A percentile compares a stretch with the other conserved stretches of the same genome.
These are phyloP conservation scores for Fusarium sp. DNA, from an alignment of 2,329 filamentous ascomycete genomes.

Conservation along the genomic window DNA sequence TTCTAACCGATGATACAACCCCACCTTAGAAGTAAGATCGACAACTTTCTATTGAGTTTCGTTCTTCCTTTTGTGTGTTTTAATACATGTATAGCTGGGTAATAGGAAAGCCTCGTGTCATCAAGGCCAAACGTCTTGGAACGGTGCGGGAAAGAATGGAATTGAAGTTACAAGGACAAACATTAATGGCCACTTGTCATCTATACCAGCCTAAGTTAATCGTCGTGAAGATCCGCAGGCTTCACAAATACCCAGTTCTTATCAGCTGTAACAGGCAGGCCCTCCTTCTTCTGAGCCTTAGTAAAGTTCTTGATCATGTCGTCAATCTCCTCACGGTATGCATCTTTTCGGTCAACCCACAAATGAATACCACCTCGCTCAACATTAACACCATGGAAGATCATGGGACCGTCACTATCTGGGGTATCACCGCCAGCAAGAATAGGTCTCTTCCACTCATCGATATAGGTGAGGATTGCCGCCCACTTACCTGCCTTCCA, in stretches of 20 bases:
- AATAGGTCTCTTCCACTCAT: slow-evolving; percentile 58
- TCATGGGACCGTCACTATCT: slow-evolving; percentile 58
- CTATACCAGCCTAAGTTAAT: not conserved
- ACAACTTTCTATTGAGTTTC: no score
- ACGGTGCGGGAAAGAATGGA: no score
- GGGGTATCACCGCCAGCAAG: slow-evolving; percentile 59
- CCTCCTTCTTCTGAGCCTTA: slow-evolving; percentile 52
- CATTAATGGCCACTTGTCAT: not conserved
- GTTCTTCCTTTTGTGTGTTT: no score
- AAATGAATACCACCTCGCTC: slow-evolving; percentile 57
- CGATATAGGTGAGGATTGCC: slow-evolving; percentile 57
- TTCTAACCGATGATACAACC: no score
- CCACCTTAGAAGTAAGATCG: no score
- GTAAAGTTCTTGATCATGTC: slow-evolving; percentile 54
- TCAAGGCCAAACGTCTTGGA: no score
- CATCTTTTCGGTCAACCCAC: slow-evolving; percentile 56
- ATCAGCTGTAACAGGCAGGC: slow-evolving; percentile 56
- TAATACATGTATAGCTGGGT: no score
- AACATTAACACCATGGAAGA: slow-evolving; percentile 59
- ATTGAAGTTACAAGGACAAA: no score
- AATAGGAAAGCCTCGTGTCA: no score
- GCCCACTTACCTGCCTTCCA: slow-evolving; percentile 61
- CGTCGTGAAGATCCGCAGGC: slow-evolving; percentile 52
- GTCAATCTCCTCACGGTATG: slow-evolving; percentile 52
- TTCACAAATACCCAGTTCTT: slow-evolving; percentile 60